phyloP scores from a whole-genome alignment of 371 early-diverging fungal species.

The Neoconidiobolus thromboides region DNA sequence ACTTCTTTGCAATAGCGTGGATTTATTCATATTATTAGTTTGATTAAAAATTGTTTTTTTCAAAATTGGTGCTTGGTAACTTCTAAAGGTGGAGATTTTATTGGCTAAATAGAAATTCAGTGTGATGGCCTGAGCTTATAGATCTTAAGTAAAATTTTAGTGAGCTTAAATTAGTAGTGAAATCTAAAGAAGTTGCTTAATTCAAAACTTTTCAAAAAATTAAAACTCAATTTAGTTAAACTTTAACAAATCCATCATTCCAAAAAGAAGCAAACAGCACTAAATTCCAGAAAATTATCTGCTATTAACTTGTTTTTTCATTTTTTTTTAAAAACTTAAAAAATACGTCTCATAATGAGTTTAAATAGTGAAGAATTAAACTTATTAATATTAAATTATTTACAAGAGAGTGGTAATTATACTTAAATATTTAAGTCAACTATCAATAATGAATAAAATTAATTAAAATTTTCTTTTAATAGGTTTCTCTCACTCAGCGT shows the following conservation, averaged over 20 bases:
- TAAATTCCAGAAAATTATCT: neutral
- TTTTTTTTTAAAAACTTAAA: neutral
- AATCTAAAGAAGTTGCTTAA: too few species aligned
- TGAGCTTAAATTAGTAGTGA: too few species aligned
- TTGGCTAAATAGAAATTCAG: too few species aligned
- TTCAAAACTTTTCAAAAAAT: too few species aligned
- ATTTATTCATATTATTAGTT: too few species aligned
- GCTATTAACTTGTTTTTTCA: neutral
- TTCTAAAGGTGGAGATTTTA: too few species aligned
- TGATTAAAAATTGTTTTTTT: too few species aligned
- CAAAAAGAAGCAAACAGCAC: neutral
- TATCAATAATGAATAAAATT: neutral
- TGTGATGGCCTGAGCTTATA: too few species aligned
- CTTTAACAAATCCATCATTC: neutral
- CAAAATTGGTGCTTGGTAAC: too few species aligned
- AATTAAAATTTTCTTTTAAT: neutral
- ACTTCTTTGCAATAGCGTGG: too few species aligned
- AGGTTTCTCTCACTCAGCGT: conserved; percentile 84
- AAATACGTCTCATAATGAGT: neutral
- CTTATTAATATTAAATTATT: neutral
- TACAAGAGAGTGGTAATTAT: conserved; percentile 3
- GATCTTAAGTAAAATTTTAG: too few species aligned
- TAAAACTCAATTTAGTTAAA: neutral
- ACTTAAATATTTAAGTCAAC: neutral
- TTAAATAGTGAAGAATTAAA: conserved; percentile 1